Conservation (phyloP, 768 basidiomycete species). For the Pholiota conissans region DNA sequence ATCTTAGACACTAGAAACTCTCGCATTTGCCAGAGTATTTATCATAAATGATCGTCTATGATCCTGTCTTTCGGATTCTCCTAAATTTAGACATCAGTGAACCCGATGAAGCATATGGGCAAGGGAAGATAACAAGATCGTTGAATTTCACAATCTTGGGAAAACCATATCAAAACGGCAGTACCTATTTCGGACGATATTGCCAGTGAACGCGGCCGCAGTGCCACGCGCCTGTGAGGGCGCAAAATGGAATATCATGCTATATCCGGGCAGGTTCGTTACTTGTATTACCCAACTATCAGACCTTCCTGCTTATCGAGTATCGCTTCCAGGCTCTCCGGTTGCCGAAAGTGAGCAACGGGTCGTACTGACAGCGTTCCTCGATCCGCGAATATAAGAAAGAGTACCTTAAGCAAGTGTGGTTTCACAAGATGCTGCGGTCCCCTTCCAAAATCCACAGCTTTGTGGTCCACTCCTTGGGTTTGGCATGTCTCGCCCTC, state of each 20-base stretch:
- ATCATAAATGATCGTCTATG: background rate
- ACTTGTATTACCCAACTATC: too few species aligned
- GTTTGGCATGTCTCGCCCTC: background rate
- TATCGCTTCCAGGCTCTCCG: background rate
- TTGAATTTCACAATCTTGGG: background rate
- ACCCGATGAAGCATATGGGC: background rate
- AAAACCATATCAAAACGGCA: background rate
- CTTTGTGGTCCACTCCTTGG: background rate
- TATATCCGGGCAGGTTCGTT: background rate
- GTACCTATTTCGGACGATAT: too few species aligned
- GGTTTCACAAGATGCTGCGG: too few species aligned
- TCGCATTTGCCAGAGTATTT: background rate
- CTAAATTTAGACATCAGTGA: background rate
- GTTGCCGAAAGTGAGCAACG: too few species aligned
- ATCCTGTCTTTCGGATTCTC: background rate
- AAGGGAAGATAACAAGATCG: too few species aligned
- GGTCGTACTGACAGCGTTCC: background rate
- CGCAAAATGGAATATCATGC: background rate
- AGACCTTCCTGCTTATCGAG: background rate
- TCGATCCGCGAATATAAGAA: background rate
- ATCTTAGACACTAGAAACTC: background rate
- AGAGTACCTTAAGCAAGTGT: too few species aligned
- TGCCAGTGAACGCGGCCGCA: too few species aligned
- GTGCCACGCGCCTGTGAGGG: background rate
- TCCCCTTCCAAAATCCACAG: background rate